A percentile compares a stretch with the other conserved stretches of the same genome.
Evolutionary conservation across 176 grass and related monocot genomes (phyloP).

Genomic region (Echinochloa phyllopogon): DNA sequence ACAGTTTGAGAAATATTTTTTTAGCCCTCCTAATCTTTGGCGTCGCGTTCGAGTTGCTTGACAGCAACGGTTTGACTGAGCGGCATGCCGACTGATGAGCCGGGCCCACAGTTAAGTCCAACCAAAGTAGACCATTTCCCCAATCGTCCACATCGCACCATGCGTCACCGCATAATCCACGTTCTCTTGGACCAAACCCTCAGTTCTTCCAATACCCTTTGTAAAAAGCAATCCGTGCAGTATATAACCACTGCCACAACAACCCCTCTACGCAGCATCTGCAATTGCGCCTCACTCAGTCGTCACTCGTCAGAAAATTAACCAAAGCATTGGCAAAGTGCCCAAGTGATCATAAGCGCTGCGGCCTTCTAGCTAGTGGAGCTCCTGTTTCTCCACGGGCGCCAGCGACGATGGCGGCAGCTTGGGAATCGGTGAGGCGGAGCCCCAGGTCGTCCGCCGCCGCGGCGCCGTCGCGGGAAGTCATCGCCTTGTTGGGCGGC

Average conservation of each 20-base stretch:
- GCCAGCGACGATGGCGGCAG: background rate
- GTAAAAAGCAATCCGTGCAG: too few relatives aligned
- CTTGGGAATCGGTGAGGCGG: background rate
- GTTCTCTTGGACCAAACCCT: background rate
- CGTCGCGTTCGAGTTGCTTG: too few relatives aligned
- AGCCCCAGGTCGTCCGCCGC: background rate
- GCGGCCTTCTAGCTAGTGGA: background rate
- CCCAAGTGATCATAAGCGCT: background rate
- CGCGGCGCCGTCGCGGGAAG: background rate
- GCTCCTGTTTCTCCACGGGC: background rate
- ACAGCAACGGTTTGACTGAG: background rate
- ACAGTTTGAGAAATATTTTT: too few relatives aligned
- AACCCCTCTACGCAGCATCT: too few relatives aligned
- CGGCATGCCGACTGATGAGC: background rate
- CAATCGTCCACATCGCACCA: background rate
- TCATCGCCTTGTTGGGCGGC: background rate
- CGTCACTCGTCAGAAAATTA: background rate
- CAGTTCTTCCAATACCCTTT: background rate
- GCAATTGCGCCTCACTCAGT: background rate
- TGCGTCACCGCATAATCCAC: background rate
- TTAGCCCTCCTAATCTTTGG: too few relatives aligned
- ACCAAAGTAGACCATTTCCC: background rate
- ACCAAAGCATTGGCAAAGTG: background rate
- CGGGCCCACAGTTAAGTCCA: background rate
- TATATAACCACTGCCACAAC: slow-evolving; percentile 1